Evolutionary conservation across 768 basidiomycete species (phyloP), one percentile per base, ranked within the genome.

Genomic region (Kwoniella dejecticola): DNA sequence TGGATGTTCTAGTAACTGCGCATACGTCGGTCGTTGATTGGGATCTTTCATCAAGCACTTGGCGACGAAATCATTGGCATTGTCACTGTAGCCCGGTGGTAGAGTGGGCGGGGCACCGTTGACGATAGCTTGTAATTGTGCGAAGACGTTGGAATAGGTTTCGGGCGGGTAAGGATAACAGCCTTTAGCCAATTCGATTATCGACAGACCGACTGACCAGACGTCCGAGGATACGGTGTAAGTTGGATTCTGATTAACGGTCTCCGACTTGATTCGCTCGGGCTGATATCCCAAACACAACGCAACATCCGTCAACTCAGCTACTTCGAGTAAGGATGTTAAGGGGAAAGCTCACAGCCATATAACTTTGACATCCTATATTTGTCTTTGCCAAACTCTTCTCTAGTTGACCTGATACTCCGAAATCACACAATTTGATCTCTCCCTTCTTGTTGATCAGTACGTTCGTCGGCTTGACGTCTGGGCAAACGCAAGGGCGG

Each of bases 221-320:
- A 99, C 89, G 74, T 99, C 96, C 10, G 93, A 94, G 4, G 93
- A 89, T 56, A 97, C 93, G 19, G 93, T 93, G 80, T 99, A 99
- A 3, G 92, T 90, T 30, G 88, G 87, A 48, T 89, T 81, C 58
- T 88, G 87, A 72, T 89, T 88, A 72, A 87, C 87, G 0, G 90
- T 91, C 79, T 96, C 94, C 57, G 94, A 93, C 74, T 90, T 88
- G 75, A 99, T 98, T 27, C 96, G 88, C 75, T 99, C 95, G 38
- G 95, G 96, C 90, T 72, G 27, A 21, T 38, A 10, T 24, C 10
- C 21, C 5, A 19, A 30, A 8, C n/a, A n/a, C n/a, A 10, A 36
- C 7, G 52, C 6, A 17, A 45, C 38, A 11, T 42, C 21, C 30
- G 21, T 42, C 44, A 26, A 61, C 40, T 23, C 57, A 52, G n/a